These are phyloP conservation scores for Panicum virgatum DNA, from an alignment of 202 grass and related monocot species.

Conservation along the genomic window DNA sequence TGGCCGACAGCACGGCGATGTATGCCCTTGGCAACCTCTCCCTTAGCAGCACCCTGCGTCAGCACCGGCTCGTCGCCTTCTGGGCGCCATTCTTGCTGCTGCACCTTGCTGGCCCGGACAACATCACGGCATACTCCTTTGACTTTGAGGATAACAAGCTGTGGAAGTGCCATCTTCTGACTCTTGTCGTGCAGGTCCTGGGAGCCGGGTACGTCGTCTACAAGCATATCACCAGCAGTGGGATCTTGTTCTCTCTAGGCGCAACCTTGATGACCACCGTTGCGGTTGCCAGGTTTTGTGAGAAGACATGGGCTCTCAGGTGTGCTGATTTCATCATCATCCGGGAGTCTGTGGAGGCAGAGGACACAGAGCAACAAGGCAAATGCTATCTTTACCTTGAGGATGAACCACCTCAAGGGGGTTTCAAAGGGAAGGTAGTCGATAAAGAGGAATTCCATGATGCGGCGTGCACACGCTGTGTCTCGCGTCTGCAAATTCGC, in stretches of 20 bases:
- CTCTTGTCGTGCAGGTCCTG: conserved; percentile 17
- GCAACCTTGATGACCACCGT: conserved; percentile 31
- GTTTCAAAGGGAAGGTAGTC: background rate
- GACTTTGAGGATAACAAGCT: conserved; percentile 59
- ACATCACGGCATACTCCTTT: conserved; percentile 50
- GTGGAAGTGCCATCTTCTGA: conserved; percentile 43
- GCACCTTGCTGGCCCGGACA: conserved; percentile 49
- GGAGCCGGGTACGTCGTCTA: conserved; percentile 3
- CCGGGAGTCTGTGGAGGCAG: background rate
- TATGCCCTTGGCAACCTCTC: conserved; percentile 43
- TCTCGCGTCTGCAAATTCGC: conserved; percentile 35
- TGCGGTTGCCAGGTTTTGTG: conserved; percentile 42
- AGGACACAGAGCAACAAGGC: too few species aligned
- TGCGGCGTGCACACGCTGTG: conserved; percentile 19
- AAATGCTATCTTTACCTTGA: background rate
- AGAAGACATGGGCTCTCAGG: conserved; percentile 39
- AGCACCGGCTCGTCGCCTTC: conserved; percentile 17
- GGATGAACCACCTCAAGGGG: background rate
- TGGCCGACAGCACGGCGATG: conserved; percentile 38
- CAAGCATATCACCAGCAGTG: background rate
- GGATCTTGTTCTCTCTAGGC: background rate
- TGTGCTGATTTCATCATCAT: conserved; percentile 31
- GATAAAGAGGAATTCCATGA: background rate
- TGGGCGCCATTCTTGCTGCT: conserved; percentile 53
- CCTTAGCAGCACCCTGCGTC: background rate